phyloP scores from a whole-genome alignment of 306 rosid genomes.

The Medicago lupulina region DNA sequence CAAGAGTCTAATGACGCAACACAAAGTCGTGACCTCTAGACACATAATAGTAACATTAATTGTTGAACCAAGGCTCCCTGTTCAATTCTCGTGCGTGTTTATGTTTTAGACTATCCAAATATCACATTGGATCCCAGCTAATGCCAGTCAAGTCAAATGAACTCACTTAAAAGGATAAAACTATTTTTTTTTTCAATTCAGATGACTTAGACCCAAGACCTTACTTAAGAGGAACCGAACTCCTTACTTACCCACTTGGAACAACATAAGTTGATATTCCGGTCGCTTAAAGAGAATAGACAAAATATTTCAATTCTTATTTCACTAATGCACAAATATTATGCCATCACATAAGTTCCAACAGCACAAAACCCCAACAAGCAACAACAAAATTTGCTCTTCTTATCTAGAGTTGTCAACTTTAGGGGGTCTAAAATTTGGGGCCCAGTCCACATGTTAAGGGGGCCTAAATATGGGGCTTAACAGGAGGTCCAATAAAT shows the following conservation, averaged over 20 bases:
- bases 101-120: neutral
- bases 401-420: neutral
- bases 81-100: neutral
- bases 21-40: neutral
- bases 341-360: neutral
- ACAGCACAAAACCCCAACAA: neutral
- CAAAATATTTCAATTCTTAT: neutral
- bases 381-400: neutral
- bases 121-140: neutral
- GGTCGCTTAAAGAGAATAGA: neutral
- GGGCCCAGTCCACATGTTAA: too few species aligned
- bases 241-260: neutral
- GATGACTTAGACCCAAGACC: too few species aligned
- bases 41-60: neutral
- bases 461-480: too few species aligned
- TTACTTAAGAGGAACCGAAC: too few species aligned
- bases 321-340: neutral
- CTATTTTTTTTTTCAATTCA: neutral
- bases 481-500: too few species aligned
- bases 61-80: neutral
- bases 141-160: neutral
- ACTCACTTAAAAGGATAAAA: neutral
- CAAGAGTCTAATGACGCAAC: neutral
- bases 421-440: too few species aligned
- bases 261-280: neutral